Percentiles rank a stretch among this genome's conserved stretches.
Evolutionary conservation across 2,329 filamentous ascomycete species (phyloP).

Genomic region (Exserohilum rostratum): DNA sequence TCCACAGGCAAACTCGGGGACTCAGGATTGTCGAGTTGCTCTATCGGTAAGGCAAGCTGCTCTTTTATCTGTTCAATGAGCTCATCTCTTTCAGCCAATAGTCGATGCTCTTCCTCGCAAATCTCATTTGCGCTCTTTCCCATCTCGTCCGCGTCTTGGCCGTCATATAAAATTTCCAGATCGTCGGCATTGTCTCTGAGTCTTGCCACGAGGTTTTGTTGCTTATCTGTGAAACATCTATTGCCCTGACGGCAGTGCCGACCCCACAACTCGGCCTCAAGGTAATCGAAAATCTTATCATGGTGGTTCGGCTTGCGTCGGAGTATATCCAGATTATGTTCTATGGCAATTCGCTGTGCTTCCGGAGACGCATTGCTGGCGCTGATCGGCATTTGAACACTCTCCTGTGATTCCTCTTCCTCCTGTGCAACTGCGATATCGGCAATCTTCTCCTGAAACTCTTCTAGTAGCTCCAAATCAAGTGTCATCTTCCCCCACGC

Average conservation of each 20-base stretch:
- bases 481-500: conserved; percentile 26
- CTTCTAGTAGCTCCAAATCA: conserved; percentile 2
- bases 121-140: neutral
- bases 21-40: neutral
- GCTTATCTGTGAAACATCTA: neutral
- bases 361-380: neutral
- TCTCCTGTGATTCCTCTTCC: neutral
- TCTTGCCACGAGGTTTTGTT: neutral
- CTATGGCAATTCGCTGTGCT: conserved; percentile 6
- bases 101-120: neutral
- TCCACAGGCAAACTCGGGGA: neutral
- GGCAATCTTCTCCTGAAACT: neutral
- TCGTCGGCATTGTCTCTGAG: conserved; percentile 1
- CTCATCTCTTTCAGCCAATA: neutral
- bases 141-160: too few relatives aligned
- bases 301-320: neutral
- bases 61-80: conserved; percentile 2
- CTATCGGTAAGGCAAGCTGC: conserved; percentile 2
- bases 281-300: neutral
- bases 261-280: neutral
- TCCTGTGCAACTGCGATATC: neutral
- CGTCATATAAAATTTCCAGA: neutral
- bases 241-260: neutral
- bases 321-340: conserved; percentile 3
- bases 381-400: neutral